phyloP scores from a whole-genome alignment of 805 yeast species.

The Saccharomyces jurei region DNA sequence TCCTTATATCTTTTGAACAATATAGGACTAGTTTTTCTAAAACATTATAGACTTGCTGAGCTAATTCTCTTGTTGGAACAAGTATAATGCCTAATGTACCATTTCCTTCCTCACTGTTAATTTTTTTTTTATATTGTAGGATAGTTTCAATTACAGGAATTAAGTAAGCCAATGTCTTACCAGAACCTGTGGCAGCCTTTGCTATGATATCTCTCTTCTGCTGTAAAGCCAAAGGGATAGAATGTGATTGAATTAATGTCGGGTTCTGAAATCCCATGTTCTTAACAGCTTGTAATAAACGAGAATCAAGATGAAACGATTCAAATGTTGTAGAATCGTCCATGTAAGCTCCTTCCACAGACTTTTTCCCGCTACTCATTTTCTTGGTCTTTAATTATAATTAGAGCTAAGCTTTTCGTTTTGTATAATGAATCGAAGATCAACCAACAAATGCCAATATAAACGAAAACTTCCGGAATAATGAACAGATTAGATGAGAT shows the following conservation, averaged over 20 bases:
- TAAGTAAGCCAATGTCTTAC: slow-evolving; percentile 86
- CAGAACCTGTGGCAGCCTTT: slow-evolving; percentile 91
- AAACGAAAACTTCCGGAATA: neutral
- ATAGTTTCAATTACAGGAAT: slow-evolving; percentile 81
- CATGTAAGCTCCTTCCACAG: slow-evolving; percentile 62
- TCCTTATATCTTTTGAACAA: slow-evolving; percentile 57
- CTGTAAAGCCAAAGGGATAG: slow-evolving; percentile 86
- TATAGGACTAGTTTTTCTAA: slow-evolving; percentile 58
- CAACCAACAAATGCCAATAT: neutral
- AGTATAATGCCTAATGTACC: slow-evolving; percentile 56
- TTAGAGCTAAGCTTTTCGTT: neutral
- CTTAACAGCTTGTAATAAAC: slow-evolving; percentile 77
- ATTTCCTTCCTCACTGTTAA: slow-evolving; percentile 19
- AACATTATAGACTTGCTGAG: slow-evolving; percentile 74
- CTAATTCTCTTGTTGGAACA: slow-evolving; percentile 89
- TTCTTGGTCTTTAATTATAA: neutral
- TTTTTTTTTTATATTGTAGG: slow-evolving; percentile 36
- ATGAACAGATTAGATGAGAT: slow-evolving; percentile 19
- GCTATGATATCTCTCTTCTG: slow-evolving; percentile 90
- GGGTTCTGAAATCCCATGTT: slow-evolving; percentile 77
- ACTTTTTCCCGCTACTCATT: slow-evolving; percentile 21
- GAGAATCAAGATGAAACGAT: slow-evolving; percentile 69
- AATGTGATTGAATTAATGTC: slow-evolving; percentile 80
- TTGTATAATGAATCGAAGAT: neutral
- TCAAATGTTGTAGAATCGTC: slow-evolving; percentile 69